phyloP scores from a whole-genome alignment of 2,329 filamentous ascomycete species.

The Teratosphaeria zuluensis region DNA sequence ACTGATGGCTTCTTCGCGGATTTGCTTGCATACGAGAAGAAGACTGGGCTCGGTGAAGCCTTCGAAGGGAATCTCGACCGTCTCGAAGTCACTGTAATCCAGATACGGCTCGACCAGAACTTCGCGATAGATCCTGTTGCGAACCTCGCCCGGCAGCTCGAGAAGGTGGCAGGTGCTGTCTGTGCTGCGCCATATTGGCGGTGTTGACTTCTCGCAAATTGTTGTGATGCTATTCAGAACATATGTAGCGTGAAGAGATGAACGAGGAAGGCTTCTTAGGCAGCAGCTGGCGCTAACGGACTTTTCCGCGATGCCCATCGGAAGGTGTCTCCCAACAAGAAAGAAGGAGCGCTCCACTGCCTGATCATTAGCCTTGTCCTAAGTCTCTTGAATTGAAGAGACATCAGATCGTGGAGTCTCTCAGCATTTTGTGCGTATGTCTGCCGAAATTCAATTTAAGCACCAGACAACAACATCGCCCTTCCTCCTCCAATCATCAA shows the following conservation, averaged over 20 bases:
- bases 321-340: not conserved
- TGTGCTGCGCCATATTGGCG: not conserved
- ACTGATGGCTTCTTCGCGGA: not conserved
- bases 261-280: too few relatives aligned
- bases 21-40: not conserved
- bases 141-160: not conserved
- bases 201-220: not conserved
- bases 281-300: not conserved
- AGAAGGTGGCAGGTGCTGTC: not conserved
- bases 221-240: not conserved
- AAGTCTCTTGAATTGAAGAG: not conserved
- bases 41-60: not conserved
- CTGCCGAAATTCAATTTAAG: not conserved
- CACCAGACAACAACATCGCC: conserved; percentile 56
- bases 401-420: too few relatives aligned
- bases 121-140: not conserved
- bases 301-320: not conserved
- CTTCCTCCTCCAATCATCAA: conserved; percentile 50
- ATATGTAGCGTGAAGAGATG: too few relatives aligned
- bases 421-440: too few relatives aligned
- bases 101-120: not conserved
- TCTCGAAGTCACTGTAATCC: not conserved
- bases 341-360: not conserved
- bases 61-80: too few relatives aligned
- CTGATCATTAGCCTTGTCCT: not conserved